phyloP scores from a whole-genome alignment of 257 asterid genomes.

The Cynanchum wilfordii region DNA sequence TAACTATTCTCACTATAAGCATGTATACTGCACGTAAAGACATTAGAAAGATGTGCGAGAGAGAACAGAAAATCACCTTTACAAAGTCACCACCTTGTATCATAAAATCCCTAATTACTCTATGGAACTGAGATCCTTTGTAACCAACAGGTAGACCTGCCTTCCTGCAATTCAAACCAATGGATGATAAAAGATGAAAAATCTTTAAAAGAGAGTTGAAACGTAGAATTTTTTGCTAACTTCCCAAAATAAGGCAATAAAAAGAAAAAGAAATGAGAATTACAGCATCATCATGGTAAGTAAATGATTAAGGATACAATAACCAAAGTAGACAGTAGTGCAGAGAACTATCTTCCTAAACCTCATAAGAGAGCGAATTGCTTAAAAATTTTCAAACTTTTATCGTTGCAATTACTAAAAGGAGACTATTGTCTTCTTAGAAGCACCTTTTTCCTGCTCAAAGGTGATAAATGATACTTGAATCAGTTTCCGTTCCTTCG shows the following conservation, averaged over 20 bases:
- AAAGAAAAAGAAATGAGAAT: neutral
- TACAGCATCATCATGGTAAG: neutral
- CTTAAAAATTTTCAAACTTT: neutral
- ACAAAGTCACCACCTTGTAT: slow-evolving; percentile 93
- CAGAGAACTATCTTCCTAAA: neutral
- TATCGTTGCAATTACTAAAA: neutral
- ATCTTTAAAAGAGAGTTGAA: neutral
- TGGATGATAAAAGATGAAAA: slow-evolving; percentile 10
- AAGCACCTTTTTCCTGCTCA: neutral
- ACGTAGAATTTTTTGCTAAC: slow-evolving; percentile 2
- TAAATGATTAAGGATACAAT: neutral
- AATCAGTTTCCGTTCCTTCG: neutral
- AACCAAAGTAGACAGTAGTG: neutral
- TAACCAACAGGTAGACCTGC: slow-evolving; percentile 83
- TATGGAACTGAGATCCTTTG: slow-evolving; percentile 85
- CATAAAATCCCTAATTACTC: slow-evolving; percentile 97
- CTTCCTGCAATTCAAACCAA: slow-evolving; percentile 50
- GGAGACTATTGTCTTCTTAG: neutral
- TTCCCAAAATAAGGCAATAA: neutral
- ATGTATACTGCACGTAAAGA: neutral
- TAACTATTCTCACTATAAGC: neutral
- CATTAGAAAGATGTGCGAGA: neutral
- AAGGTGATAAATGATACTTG: neutral
- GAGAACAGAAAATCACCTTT: slow-evolving; percentile 47
- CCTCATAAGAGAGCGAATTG: neutral